Evolutionary conservation across 192 early-diverging fungal genomes (phyloP).

Genomic region (Diversispora eburnea): DNA sequence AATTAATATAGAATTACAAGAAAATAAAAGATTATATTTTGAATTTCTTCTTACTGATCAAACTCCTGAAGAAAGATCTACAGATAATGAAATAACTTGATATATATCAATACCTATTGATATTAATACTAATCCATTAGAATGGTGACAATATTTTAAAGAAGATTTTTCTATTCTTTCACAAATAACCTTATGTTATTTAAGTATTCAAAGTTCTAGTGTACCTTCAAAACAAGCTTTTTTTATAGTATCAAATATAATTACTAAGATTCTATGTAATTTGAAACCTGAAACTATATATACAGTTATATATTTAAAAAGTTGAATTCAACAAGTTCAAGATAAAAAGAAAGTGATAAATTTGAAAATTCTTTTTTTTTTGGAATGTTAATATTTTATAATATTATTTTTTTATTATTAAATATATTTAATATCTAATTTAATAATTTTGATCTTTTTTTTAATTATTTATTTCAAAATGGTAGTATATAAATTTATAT

Average conservation of each 20-base stretch:
- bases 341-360: neutral
- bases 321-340: conserved; percentile 17
- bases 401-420: conserved; percentile 2
- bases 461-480: too few species aligned
- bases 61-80: neutral
- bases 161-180: conserved; percentile 17
- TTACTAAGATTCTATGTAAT: conserved; percentile 20
- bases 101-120: conserved; percentile 8
- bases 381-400: neutral
- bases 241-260: conserved; percentile 17
- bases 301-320: conserved; percentile 19
- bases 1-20: conserved; percentile 1
- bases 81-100: conserved; percentile 14
- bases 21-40: conserved; percentile 17
- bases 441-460: too few species aligned
- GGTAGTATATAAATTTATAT: too few species aligned
- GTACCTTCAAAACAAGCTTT: conserved; percentile 21
- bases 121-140: conserved; percentile 4
- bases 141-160: conserved; percentile 1
- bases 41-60: conserved; percentile 11
- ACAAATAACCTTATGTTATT: conserved; percentile 11
- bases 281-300: conserved; percentile 15
- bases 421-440: too few species aligned
- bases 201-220: conserved; percentile 25
- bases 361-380: neutral